These are phyloP conservation scores for Phytophthora agathidicida DNA, from an alignment of 352 stramenopile species.

Conservation along the genomic window DNA sequence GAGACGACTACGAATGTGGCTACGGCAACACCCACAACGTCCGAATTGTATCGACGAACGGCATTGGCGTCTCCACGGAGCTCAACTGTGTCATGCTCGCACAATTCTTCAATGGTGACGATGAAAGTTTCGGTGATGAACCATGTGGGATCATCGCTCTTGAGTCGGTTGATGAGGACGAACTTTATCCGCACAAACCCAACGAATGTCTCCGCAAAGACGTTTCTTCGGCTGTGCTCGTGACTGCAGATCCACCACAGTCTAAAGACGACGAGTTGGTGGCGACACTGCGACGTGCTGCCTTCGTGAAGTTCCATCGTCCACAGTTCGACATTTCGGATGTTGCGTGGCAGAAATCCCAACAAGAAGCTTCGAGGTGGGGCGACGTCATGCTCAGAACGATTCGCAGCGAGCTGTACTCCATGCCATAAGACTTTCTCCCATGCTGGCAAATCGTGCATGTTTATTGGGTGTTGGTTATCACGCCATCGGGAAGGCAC, in stretches of 20 bases:
- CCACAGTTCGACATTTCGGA: slow-evolving; percentile 15
- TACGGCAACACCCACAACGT: slow-evolving; percentile 8
- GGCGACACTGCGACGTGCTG: slow-evolving; percentile 26
- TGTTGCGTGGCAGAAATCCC: slow-evolving; percentile 1
- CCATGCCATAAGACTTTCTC: not conserved
- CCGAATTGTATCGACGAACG: slow-evolving; percentile 9
- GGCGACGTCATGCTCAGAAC: slow-evolving; percentile 18
- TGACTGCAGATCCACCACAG: slow-evolving; percentile 3
- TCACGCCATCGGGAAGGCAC: slow-evolving; percentile 6
- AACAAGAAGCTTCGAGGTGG: slow-evolving; percentile 22
- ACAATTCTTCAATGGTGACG: not conserved
- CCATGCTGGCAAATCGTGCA: slow-evolving; percentile 2
- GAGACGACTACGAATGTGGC: slow-evolving; percentile 30
- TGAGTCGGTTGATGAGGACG: slow-evolving; percentile 27
- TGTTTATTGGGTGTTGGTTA: not conserved
- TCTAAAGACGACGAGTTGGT: slow-evolving; percentile 11
- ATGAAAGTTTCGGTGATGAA: not conserved
- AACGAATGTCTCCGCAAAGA: slow-evolving; percentile 15
- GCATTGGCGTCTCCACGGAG: not conserved
- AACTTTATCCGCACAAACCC: slow-evolving; percentile 10
- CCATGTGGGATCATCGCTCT: slow-evolving; percentile 2
- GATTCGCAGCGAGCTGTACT: slow-evolving; percentile 19
- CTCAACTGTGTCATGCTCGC: slow-evolving; percentile 8
- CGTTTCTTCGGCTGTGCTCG: slow-evolving; percentile 1
- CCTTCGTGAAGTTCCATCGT: slow-evolving; percentile 14